Conservation (phyloP, 495 filamentous ascomycete species). For the Chaetomium cochliodes region DNA sequence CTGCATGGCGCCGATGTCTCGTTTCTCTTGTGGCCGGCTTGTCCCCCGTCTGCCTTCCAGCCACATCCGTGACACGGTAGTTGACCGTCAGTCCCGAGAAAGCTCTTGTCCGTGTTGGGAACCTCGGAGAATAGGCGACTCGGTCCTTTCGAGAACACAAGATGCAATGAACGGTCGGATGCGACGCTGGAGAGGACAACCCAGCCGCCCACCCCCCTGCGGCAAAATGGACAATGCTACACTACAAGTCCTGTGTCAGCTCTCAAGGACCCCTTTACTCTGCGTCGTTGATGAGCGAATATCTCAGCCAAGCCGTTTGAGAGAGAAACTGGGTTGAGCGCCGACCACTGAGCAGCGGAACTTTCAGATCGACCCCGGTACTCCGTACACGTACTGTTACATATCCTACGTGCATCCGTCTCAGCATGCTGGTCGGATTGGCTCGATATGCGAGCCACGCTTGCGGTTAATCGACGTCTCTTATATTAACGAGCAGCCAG, state of each 20-base stretch:
- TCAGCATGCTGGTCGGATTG: constrained; percentile 11
- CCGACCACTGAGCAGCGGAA: not conserved
- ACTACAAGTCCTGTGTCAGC: constrained; percentile 21
- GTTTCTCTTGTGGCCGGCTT: no score
- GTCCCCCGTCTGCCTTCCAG: not conserved
- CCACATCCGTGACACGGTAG: no score
- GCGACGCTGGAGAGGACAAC: constrained; percentile 16
- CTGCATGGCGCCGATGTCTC: no score
- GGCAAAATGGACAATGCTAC: constrained; percentile 33
- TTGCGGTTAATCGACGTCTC: constrained; percentile 4
- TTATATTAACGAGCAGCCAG: not conserved
- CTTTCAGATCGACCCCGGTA: not conserved
- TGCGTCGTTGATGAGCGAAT: not conserved
- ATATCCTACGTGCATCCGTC: not conserved
- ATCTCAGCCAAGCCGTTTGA: not conserved
- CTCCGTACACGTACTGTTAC: no score
- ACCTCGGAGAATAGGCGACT: constrained; percentile 18
- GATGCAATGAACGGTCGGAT: constrained; percentile 17
- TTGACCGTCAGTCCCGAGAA: not conserved
- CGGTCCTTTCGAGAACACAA: constrained; percentile 22
- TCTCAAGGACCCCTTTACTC: not conserved
- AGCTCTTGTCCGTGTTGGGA: not conserved
- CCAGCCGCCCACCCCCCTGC: constrained; percentile 21
- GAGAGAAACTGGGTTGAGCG: not conserved
- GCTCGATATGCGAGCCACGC: constrained; percentile 17